Evolutionary conservation across 2,329 filamentous ascomycete genomes (phyloP).

Genomic region (Venturia asperata): DNA sequence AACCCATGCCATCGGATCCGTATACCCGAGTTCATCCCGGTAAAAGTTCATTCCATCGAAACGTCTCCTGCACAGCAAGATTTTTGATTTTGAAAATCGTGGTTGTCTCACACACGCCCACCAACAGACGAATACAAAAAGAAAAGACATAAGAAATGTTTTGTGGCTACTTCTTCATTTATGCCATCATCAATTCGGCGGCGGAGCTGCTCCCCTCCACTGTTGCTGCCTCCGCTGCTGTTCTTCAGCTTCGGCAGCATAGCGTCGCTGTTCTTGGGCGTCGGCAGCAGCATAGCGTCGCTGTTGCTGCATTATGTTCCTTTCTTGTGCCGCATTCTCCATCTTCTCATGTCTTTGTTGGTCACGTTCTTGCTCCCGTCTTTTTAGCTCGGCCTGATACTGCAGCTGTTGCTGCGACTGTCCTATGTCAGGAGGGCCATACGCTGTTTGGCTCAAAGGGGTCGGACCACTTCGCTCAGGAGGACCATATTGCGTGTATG

Average conservation of each 20-base stretch:
- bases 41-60: not conserved
- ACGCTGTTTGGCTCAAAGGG: constrained; percentile 6
- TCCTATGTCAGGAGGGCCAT: constrained; percentile 4
- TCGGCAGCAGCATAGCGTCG: no score
- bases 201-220: constrained; percentile 2
- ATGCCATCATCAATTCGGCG: not conserved
- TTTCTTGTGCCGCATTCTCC: not conserved
- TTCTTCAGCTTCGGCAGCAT: not conserved
- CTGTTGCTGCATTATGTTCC: constrained; percentile 1
- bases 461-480: constrained; percentile 15
- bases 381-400: constrained; percentile 2
- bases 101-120: not conserved
- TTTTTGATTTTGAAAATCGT: not conserved
- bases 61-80: not conserved
- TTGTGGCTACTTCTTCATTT: not conserved
- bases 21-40: not conserved
- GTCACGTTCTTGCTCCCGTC: constrained; percentile 16
- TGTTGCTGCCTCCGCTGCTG: not conserved
- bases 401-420: constrained; percentile 6
- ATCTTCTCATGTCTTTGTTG: constrained; percentile 11
- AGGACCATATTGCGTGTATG: constrained; percentile 13
- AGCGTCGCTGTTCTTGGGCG: not conserved
- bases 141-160: not conserved
- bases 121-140: not conserved
- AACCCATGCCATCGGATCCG: not conserved